Evolutionary conservation across 768 basidiomycete species (phyloP).

Genomic region (Podaxis sp.): DNA sequence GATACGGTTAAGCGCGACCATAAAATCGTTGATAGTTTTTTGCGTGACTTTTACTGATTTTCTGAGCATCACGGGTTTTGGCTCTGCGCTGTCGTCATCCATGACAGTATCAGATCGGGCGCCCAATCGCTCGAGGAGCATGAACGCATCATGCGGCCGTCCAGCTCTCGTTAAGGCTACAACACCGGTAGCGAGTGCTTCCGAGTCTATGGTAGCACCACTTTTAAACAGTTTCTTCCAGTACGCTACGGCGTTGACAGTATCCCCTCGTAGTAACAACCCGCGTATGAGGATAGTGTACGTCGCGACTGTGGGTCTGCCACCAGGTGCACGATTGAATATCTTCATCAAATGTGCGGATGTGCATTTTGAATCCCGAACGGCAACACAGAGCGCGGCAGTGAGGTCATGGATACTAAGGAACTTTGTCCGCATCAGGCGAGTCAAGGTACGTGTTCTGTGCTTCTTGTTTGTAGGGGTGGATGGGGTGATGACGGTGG

Average conservation of each 20-base stretch:
- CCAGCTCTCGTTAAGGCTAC: constrained; percentile 41
- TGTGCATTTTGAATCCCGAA: constrained; percentile 27
- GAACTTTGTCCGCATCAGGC: constrained; percentile 9
- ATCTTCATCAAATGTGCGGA: not conserved
- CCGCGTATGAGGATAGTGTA: constrained; percentile 55
- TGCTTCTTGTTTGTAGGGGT: not conserved
- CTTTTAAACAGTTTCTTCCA: constrained; percentile 39
- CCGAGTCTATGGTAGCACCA: constrained; percentile 36
- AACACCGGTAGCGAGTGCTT: constrained; percentile 46
- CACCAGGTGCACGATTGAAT: constrained; percentile 21
- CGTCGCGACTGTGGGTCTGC: constrained; percentile 40
- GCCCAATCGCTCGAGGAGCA: constrained; percentile 40
- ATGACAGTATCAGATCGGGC: not conserved
- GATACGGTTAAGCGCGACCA: constrained; percentile 39
- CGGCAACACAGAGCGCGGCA: constrained; percentile 38
- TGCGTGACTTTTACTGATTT: constrained; percentile 13
- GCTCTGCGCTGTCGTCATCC: not conserved
- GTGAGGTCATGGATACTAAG: constrained; percentile 43
- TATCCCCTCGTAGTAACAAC: constrained; percentile 38
- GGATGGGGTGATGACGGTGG: not conserved
- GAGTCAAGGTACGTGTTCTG: constrained; percentile 1
- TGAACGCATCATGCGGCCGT: constrained; percentile 44
- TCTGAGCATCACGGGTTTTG: not conserved
- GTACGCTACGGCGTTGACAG: constrained; percentile 32
- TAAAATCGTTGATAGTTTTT: constrained; percentile 18